Conservation (phyloP, 2,329 filamentous ascomycete species). For the Alternaria ventricosa region DNA sequence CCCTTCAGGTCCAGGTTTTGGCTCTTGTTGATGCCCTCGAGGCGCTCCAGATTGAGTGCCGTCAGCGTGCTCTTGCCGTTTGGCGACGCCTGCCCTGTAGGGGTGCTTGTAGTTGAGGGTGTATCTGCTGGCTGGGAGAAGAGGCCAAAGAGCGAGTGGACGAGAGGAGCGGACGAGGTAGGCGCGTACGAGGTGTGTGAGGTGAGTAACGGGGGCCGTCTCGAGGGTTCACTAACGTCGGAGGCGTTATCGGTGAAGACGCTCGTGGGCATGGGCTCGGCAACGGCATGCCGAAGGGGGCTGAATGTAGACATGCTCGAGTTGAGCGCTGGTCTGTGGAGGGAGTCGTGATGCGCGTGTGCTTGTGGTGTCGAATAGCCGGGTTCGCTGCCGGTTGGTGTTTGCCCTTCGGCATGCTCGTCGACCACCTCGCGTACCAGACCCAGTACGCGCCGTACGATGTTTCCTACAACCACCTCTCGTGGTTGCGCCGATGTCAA, state of each 20-base stretch:
- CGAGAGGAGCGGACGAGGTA: conserved; percentile 59
- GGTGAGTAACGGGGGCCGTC: conserved; percentile 67
- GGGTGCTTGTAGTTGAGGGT: conserved; percentile 55
- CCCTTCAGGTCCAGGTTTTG: conserved; percentile 74
- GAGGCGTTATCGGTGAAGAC: conserved; percentile 40
- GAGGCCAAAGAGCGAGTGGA: conserved; percentile 85
- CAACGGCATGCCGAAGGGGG: conserved; percentile 53
- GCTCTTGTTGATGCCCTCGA: conserved; percentile 48
- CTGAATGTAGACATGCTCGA: conserved; percentile 56
- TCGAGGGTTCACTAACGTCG: conserved; percentile 44
- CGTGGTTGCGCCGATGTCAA: conserved; percentile 84
- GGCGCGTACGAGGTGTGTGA: conserved; percentile 68
- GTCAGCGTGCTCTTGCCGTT: conserved; percentile 50
- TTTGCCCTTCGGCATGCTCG: conserved; percentile 73
- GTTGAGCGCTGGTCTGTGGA: conserved; percentile 45
- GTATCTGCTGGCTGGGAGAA: conserved; percentile 72
- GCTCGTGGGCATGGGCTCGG: conserved; percentile 43
- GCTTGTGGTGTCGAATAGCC: conserved; percentile 56
- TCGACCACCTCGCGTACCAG: conserved; percentile 91
- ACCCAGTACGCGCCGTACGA: conserved; percentile 86
- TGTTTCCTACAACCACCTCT: conserved; percentile 92
- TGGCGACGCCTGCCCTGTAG: conserved; percentile 60
- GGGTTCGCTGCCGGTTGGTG: conserved; percentile 64
- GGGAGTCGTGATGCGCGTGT: conserved; percentile 45
- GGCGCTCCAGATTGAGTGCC: conserved; percentile 46